phyloP scores from a whole-genome alignment of 495 filamentous ascomycete genomes.

The Neurospora terricola region DNA sequence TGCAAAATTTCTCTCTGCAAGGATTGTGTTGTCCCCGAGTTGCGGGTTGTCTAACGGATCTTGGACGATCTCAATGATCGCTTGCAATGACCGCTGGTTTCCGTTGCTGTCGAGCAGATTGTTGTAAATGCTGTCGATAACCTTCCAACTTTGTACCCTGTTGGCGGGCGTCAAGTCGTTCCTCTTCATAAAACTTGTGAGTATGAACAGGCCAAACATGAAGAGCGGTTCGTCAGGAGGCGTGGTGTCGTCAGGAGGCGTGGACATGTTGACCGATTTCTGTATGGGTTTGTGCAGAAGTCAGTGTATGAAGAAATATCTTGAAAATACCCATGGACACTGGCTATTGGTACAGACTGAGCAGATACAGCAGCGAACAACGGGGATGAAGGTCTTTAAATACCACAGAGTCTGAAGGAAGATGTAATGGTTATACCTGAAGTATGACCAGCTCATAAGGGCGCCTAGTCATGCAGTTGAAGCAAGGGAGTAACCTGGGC shows the following conservation, averaged over 20 bases:
- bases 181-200: not conserved
- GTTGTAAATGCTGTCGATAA: not conserved
- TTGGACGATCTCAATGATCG: not conserved
- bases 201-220: not conserved
- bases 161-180: not conserved
- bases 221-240: not conserved
- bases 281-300: too few species aligned
- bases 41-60: not conserved
- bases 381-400: not conserved
- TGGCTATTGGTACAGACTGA: too few species aligned
- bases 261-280: too few species aligned
- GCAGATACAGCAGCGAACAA: not conserved
- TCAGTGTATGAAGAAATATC: too few species aligned
- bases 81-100: not conserved
- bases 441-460: not conserved
- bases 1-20: too few species aligned
- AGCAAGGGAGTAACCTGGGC: too few species aligned
- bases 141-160: not conserved
- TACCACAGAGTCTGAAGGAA: not conserved
- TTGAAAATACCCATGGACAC: not conserved
- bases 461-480: too few species aligned
- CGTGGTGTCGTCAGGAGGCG: too few species aligned
- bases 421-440: not conserved
- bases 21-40: too few species aligned
- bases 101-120: not conserved